A percentile compares a stretch with the other conserved stretches of the same genome.
These are phyloP conservation scores for Phytopythium ostracodes DNA, from an alignment of 352 stramenopile genomes.

Conservation along the genomic window DNA sequence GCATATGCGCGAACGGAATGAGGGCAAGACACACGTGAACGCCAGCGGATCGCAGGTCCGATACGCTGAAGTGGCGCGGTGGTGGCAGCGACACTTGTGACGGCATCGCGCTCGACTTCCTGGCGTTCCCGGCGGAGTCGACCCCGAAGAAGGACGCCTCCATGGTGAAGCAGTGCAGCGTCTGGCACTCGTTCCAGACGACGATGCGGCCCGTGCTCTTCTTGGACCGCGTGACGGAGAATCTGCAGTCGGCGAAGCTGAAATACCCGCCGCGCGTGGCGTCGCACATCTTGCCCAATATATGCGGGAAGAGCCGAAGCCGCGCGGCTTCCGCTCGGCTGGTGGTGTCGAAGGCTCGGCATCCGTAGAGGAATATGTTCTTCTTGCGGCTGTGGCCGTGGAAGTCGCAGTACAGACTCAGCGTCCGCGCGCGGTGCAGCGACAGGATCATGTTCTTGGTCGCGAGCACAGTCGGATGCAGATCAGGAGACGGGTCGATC, in stretches of 20 bases:
- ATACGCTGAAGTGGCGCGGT: constrained; percentile 42
- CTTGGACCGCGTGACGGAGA: constrained; percentile 59
- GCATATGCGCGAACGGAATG: constrained; percentile 54
- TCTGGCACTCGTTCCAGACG: constrained; percentile 54
- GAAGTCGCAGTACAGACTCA: constrained; percentile 85
- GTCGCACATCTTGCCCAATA: constrained; percentile 52
- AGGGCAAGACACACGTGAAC: constrained; percentile 51
- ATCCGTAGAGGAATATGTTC: constrained; percentile 89
- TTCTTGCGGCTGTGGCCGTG: constrained; percentile 87
- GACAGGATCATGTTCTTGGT: constrained; percentile 73
- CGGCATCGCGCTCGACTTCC: not conserved
- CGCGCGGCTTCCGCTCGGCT: constrained; percentile 44
- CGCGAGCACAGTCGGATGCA: constrained; percentile 75
- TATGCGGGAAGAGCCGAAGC: constrained; percentile 65
- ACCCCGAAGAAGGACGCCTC: constrained; percentile 76
- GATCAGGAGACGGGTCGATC: constrained; percentile 35
- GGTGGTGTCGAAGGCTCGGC: constrained; percentile 35
- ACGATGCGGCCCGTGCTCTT: constrained; percentile 60
- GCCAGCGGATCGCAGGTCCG: constrained; percentile 49
- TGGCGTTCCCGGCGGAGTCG: constrained; percentile 11
- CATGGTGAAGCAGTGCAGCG: constrained; percentile 78
- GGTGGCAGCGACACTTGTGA: not conserved
- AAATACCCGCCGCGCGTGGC: constrained; percentile 44
- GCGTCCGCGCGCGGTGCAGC: constrained; percentile 32
- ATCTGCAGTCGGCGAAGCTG: constrained; percentile 66